phyloP scores from a whole-genome alignment of 805 yeast species.

The Trichomonascus vanleenenianus region DNA sequence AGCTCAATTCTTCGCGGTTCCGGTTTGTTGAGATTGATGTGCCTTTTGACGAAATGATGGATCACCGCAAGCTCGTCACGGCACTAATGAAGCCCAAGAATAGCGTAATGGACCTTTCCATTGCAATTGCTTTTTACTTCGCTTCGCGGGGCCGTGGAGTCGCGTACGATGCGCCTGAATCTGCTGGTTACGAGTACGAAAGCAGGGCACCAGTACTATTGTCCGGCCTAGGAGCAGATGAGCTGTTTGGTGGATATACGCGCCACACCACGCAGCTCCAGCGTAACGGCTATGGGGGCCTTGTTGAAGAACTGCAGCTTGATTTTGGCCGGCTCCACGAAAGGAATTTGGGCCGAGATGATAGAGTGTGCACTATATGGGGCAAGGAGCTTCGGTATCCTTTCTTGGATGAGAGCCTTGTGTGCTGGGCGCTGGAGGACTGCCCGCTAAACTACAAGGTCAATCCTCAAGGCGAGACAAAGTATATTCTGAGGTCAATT shows the following conservation, averaged over 20 bases:
- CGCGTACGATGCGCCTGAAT: not conserved
- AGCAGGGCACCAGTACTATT: constrained; percentile 53
- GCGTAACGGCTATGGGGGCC: constrained; percentile 33
- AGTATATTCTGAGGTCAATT: constrained; percentile 51
- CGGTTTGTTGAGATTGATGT: constrained; percentile 66
- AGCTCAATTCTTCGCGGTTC: constrained; percentile 34
- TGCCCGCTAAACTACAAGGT: constrained; percentile 33
- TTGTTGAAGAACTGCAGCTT: constrained; percentile 51
- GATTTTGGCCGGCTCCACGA: constrained; percentile 71
- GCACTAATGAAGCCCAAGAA: constrained; percentile 71
- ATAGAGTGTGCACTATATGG: constrained; percentile 76
- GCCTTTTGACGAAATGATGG: constrained; percentile 55
- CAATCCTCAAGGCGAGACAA: constrained; percentile 27
- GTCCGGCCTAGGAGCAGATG: constrained; percentile 97
- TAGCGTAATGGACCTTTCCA: constrained; percentile 93
- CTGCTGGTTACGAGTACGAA: constrained; percentile 29
- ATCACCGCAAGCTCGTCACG: constrained; percentile 44
- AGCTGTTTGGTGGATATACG: constrained; percentile 91
- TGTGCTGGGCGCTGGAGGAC: constrained; percentile 30
- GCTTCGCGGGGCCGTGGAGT: constrained; percentile 59
- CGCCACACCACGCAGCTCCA: constrained; percentile 46
- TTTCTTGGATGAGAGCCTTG: constrained; percentile 58
- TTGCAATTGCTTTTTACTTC: constrained; percentile 91
- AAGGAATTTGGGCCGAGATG: constrained; percentile 86
- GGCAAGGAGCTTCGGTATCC: constrained; percentile 91